Evolutionary conservation across 345 rosid species (phyloP).

Genomic region (Moringa oleifera): DNA sequence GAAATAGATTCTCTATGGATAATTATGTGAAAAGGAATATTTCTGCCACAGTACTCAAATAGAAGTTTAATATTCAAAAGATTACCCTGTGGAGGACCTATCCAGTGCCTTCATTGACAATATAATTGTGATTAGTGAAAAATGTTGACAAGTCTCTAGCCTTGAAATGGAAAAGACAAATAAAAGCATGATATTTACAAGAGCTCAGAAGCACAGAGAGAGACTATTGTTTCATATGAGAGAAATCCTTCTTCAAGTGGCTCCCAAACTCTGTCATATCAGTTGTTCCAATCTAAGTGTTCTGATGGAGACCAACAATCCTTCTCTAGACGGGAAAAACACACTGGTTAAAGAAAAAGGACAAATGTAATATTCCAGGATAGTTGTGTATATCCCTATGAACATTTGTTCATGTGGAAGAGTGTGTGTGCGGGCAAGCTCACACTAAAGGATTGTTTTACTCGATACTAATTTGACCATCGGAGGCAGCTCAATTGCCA

Average conservation of each 20-base stretch:
- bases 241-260: conserved; percentile 60
- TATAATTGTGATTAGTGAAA: conserved; percentile 26
- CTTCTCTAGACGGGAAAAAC: conserved; percentile 35
- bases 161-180: conserved; percentile 17
- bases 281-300: conserved; percentile 46
- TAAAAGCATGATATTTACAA: neutral
- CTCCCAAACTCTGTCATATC: conserved; percentile 60
- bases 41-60: too few relatives aligned
- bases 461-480: too few relatives aligned
- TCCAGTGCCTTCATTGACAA: conserved; percentile 30
- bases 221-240: conserved; percentile 25
- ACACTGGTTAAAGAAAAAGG: neutral
- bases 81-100: conserved; percentile 30
- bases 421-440: too few relatives aligned
- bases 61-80: conserved; percentile 1
- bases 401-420: neutral
- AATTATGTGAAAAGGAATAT: too few relatives aligned
- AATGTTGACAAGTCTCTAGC: conserved; percentile 28
- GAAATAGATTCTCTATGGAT: too few relatives aligned
- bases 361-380: neutral
- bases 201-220: neutral
- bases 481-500: too few relatives aligned
- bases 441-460: too few relatives aligned
- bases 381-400: too few relatives aligned
- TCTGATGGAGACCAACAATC: conserved; percentile 53